A percentile compares a stretch with the other conserved stretches of the same genome.
Evolutionary conservation across 2,329 filamentous ascomycete genomes (phyloP).

Genomic region (Grosmannia huntii): DNA sequence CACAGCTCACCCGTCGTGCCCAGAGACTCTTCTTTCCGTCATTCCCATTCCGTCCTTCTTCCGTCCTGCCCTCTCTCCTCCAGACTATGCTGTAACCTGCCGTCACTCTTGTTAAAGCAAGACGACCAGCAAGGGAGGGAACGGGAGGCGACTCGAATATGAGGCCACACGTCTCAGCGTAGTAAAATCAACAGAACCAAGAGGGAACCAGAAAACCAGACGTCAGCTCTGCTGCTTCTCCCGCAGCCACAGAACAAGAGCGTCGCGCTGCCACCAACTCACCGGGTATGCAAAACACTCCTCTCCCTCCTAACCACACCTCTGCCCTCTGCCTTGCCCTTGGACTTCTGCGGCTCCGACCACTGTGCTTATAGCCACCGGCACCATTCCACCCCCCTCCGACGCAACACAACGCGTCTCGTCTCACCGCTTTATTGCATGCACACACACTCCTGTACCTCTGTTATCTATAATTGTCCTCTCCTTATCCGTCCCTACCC

Average conservation of each 20-base stretch:
- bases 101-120: not conserved
- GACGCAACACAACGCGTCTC: not conserved
- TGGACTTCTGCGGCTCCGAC: not conserved
- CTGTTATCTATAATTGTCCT: not conserved
- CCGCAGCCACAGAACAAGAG: not conserved
- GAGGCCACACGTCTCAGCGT: constrained; percentile 1
- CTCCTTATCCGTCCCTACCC: not conserved
- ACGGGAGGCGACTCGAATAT: not conserved
- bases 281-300: constrained; percentile 1
- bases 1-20: not conserved
- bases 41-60: not conserved
- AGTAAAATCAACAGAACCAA: not conserved
- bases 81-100: not conserved
- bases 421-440: not conserved
- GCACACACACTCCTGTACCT: not conserved
- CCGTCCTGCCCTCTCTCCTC: not conserved
- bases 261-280: not conserved
- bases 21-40: not conserved
- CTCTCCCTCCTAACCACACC: not conserved
- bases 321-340: not conserved
- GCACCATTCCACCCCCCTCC: not conserved
- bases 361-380: not conserved
- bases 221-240: not conserved
- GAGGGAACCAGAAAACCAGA: not conserved
- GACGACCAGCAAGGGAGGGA: not conserved